Evolutionary conservation across 768 basidiomycete genomes (phyloP).

Genomic region (Boletus vermiculosoides): DNA sequence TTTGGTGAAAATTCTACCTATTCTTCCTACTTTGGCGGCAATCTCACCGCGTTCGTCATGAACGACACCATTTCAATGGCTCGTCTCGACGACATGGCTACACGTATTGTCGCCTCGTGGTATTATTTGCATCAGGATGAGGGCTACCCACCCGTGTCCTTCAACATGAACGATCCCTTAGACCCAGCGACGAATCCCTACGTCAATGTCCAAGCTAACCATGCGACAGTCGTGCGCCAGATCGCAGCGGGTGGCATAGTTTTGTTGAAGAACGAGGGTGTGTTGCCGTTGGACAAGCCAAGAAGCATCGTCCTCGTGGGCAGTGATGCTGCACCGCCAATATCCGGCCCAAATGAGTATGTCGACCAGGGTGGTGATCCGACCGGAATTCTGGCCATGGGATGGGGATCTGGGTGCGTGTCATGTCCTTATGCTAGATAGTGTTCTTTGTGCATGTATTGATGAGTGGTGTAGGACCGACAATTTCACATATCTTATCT

Average conservation of each 20-base stretch:
- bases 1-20: background rate
- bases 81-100: slow-evolving; percentile 70
- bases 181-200: background rate
- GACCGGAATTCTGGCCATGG: background rate
- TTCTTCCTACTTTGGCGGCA: slow-evolving; percentile 38
- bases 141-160: slow-evolving; percentile 19
- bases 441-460: background rate
- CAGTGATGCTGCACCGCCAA: background rate
- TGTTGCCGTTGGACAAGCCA: background rate
- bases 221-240: background rate
- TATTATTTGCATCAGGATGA: slow-evolving; percentile 39
- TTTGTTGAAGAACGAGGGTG: background rate
- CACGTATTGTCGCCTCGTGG: slow-evolving; percentile 67
- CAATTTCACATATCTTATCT: background rate
- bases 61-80: slow-evolving; percentile 46
- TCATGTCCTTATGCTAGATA: background rate
- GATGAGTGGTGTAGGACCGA: background rate
- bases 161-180: background rate
- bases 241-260: background rate
- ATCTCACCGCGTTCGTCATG: slow-evolving; percentile 40
- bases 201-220: background rate
- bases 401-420: background rate
- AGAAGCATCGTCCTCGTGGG: background rate
- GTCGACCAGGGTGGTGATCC: background rate
- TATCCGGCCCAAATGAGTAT: background rate